These are phyloP conservation scores for Agaricus subrufescens DNA, from an alignment of 768 basidiomycete species.

Conservation along the genomic window DNA sequence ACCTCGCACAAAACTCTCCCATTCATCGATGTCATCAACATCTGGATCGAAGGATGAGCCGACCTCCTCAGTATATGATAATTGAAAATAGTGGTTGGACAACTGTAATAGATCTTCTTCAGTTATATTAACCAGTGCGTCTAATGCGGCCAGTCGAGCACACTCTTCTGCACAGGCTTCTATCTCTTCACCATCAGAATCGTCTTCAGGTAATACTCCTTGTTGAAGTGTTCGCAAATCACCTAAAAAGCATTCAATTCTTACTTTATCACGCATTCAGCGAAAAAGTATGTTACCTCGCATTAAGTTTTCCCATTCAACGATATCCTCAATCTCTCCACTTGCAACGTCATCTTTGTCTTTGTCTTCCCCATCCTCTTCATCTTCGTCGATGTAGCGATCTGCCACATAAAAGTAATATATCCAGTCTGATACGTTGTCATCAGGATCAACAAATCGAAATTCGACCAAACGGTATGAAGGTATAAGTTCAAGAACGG, in stretches of 20 bases:
- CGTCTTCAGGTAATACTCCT: slow-evolving; percentile 11
- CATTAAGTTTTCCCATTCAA: slow-evolving; percentile 56
- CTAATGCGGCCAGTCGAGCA: slow-evolving; percentile 30
- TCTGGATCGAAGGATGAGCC: slow-evolving; percentile 76
- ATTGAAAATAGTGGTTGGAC: slow-evolving; percentile 42
- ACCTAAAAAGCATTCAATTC: too few relatives aligned
- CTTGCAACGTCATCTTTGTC: slow-evolving; percentile 57
- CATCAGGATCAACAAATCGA: too few relatives aligned
- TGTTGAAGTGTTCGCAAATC: too few relatives aligned
- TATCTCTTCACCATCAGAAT: slow-evolving; percentile 53
- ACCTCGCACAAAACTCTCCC: slow-evolving; percentile 57
- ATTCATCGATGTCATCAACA: slow-evolving; percentile 55
- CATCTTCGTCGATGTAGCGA: slow-evolving; percentile 22
- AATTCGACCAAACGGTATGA: too few relatives aligned
- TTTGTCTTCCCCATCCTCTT: slow-evolving; percentile 35
- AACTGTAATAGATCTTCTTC: slow-evolving; percentile 31
- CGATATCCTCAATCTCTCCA: slow-evolving; percentile 60
- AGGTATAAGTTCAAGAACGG: too few relatives aligned
- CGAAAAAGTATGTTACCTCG: slow-evolving; percentile 23
- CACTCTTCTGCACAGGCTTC: slow-evolving; percentile 58
- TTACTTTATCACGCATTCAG: too few relatives aligned
- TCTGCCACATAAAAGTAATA: too few relatives aligned
- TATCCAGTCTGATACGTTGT: too few relatives aligned
- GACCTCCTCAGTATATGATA: slow-evolving; percentile 65
- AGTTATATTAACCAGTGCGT: slow-evolving; percentile 44